A percentile compares a stretch with the other conserved stretches of the same genome.
Evolutionary conservation across 2,329 filamentous ascomycete genomes (phyloP).

Genomic region (Colletotrichum viniferum): DNA sequence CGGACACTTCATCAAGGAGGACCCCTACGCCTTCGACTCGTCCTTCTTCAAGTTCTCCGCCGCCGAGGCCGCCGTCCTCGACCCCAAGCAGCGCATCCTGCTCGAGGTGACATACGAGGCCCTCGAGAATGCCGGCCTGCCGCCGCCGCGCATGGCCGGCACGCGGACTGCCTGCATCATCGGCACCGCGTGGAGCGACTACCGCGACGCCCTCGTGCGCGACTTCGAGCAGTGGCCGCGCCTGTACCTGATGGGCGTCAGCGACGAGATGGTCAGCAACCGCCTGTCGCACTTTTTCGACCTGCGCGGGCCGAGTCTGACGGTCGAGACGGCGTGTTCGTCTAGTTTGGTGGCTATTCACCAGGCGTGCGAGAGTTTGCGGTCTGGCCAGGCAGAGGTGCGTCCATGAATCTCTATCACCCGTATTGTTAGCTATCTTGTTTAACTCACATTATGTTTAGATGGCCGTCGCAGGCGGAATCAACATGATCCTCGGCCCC

Average conservation of each 20-base stretch:
- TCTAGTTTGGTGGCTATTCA: conserved; percentile 51
- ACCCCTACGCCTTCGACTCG: conserved; percentile 36
- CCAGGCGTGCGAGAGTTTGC: conserved; percentile 35
- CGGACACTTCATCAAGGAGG: conserved; percentile 29
- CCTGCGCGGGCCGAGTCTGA: conserved; percentile 49
- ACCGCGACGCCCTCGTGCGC: conserved; percentile 31
- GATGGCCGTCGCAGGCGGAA: not conserved
- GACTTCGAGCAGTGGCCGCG: conserved; percentile 32
- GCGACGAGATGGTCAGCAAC: conserved; percentile 39
- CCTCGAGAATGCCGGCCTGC: conserved; percentile 23
- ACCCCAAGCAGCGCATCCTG: conserved; percentile 24
- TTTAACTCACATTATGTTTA: conserved; percentile 12
- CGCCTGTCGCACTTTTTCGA: conserved; percentile 52
- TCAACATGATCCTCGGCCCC: not conserved
- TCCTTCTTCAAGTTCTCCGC: conserved; percentile 44
- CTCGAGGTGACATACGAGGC: conserved; percentile 26
- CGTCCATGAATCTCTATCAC: conserved; percentile 22
- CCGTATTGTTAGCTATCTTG: not conserved
- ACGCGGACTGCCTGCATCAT: conserved; percentile 7
- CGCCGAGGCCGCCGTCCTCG: conserved; percentile 40
- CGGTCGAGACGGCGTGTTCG: conserved; percentile 57
- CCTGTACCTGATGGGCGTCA: conserved; percentile 45
- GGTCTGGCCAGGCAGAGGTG: conserved; percentile 26
- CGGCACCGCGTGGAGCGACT: not conserved
- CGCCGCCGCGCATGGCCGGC: not conserved